Evolutionary conservation across 75 land plant genomes (phyloP).

Genomic region (Cunninghamia lanceolata): DNA sequence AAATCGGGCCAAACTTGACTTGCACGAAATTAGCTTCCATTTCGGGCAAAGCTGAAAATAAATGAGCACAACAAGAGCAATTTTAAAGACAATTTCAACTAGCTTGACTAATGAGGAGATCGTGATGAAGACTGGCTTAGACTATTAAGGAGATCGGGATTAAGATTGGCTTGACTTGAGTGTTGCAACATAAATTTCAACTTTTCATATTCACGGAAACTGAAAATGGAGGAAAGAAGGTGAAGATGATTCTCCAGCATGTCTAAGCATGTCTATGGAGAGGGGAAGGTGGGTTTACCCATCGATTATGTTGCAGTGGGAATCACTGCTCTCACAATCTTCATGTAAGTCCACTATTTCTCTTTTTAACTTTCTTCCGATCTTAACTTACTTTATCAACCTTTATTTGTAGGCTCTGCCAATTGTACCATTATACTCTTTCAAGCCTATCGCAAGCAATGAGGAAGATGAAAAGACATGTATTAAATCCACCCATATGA

Average conservation of each 20-base stretch:
- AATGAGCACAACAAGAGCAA: no score
- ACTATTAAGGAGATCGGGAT: no score
- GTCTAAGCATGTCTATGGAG: not conserved
- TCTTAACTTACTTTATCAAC: not conserved
- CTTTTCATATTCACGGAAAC: not conserved
- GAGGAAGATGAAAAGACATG: not conserved
- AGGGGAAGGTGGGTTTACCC: not conserved
- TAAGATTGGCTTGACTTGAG: not conserved
- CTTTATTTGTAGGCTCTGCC: not conserved
- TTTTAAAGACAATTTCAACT: no score
- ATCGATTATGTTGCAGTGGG: not conserved
- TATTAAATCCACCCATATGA: not conserved
- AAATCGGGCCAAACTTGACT: no score
- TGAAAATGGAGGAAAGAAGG: not conserved
- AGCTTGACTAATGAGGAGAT: no score
- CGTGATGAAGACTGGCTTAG: not conserved
- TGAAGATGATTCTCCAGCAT: not conserved
- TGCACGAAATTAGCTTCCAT: no score
- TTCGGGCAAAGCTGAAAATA: no score
- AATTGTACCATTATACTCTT: not conserved
- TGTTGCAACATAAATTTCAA: not conserved
- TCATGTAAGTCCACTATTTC: not conserved
- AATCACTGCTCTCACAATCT: not conserved
- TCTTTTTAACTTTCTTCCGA: not conserved
- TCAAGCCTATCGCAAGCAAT: not conserved